Base-by-base conservation (phyloP, 805 yeast genomes). In the Candida nanaspora region DNA sequence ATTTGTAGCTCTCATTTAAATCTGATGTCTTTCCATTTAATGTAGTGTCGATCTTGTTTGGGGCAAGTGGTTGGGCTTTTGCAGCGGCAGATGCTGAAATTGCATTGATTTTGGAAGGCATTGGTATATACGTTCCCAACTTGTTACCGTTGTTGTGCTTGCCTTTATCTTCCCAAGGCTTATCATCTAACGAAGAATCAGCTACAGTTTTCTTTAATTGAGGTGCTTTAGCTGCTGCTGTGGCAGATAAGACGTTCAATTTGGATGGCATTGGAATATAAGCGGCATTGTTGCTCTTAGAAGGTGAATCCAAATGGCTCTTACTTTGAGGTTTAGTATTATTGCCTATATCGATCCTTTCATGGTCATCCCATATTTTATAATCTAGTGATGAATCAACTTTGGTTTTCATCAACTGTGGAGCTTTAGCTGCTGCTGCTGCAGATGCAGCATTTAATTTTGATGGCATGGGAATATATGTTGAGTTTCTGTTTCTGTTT, bases 201-300 rank as follows among this genome's bases (percentile, higher is more conserved):
- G n/a, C 35, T 21, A 13, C 21, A 6, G 18, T 29, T n/a, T 28
- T 38, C 40, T 34, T 46, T 34, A 52, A 41, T 14, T 45, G 46
- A 10, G 55, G 57, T 0, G 57, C 55, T 33, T 46, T 49, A 8
- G 56, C 56, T 6, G 52, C 53, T 4, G 52, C 48, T 1, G 44
- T 28, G 2, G 56, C 53, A 3, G 55, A 52, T 21, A 49, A 33
- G 1, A 42, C 53, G 9, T 39, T 41, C 9, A 48, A 8, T 1
- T 43, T 26, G 14, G 38, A 37, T 2, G 56, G 56, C 44, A 44
- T 43, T 10, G 53, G 56, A 13, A 52, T 35, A 37, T 47, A 45
- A 16, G 38, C 15, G 3, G 23, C 34, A 31, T 22, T 31, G 32
- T 11, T 6, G 11, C n/a, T 16, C 21, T 18, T 15, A 9, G 34